Percentiles rank a stretch among this genome's conserved stretches.
Evolutionary conservation across 208 protist species (phyloP).

Genomic region (Naegleria gruberi): DNA sequence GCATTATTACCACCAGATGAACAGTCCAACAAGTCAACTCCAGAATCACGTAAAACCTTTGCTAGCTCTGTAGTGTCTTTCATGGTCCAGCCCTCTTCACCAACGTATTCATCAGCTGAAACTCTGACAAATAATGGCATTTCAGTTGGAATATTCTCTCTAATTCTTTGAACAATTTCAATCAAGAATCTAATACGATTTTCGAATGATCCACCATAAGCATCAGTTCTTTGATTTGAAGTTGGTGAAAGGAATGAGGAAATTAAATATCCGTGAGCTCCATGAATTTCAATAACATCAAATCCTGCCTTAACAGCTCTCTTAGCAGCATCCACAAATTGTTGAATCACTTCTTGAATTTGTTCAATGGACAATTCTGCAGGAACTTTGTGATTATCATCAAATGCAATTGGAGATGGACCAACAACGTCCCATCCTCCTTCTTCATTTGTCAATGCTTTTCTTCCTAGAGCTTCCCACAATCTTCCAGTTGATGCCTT

Average conservation of each 20-base stretch:
- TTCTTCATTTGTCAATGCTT: background rate
- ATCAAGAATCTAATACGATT: slow-evolving; percentile 29
- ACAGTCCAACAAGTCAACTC: slow-evolving; percentile 39
- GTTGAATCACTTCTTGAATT: background rate
- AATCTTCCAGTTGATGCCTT: background rate
- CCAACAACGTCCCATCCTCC: background rate
- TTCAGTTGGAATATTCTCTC: slow-evolving; percentile 20
- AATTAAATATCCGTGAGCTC: slow-evolving; percentile 20
- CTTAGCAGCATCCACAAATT: background rate
- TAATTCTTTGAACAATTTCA: slow-evolving; percentile 27
- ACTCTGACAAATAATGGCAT: slow-evolving; percentile 35
- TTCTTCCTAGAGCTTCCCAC: background rate
- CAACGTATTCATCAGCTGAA: slow-evolving; percentile 21
- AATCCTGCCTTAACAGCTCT: slow-evolving; percentile 12
- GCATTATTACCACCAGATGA: slow-evolving; percentile 32
- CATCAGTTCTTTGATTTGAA: slow-evolving; percentile 25
- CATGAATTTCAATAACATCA: slow-evolving; percentile 26
- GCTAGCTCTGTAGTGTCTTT: slow-evolving; percentile 32
- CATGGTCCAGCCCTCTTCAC: slow-evolving; percentile 33
- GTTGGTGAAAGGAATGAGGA: background rate
- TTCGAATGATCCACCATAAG: slow-evolving; percentile 22
- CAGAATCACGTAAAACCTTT: slow-evolving; percentile 27
- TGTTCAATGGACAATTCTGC: slow-evolving; percentile 1
- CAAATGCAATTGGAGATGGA: slow-evolving; percentile 3
- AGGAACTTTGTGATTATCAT: slow-evolving; percentile 1